These are phyloP conservation scores for Pythium rishiriense DNA, from an alignment of 352 stramenopile genomes.

Conservation along the genomic window DNA sequence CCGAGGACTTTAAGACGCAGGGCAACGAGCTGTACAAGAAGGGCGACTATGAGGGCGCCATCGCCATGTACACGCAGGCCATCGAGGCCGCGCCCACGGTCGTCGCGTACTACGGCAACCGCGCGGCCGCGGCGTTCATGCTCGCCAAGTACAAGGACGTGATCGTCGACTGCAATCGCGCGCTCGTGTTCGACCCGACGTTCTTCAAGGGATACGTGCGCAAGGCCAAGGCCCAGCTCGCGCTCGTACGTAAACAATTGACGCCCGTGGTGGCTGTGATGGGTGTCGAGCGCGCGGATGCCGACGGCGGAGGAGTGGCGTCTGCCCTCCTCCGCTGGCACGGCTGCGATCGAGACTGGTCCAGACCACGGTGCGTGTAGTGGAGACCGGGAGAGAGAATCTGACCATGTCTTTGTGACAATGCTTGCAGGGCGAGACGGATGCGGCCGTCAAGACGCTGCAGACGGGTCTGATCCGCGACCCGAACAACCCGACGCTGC, in stretches of 20 bases:
- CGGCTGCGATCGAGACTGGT: slow-evolving; percentile 3
- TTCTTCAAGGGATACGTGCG: slow-evolving; percentile 92
- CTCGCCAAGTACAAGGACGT: slow-evolving; percentile 88
- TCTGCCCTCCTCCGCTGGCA: too few relatives aligned
- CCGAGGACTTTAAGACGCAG: slow-evolving; percentile 82
- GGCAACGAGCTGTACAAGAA: slow-evolving; percentile 93
- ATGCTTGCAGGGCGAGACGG: slow-evolving; percentile 56
- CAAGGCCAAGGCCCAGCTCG: slow-evolving; percentile 87
- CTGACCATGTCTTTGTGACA: too few relatives aligned
- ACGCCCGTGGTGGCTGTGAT: too few relatives aligned
- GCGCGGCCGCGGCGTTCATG: slow-evolving; percentile 91
- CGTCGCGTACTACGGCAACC: slow-evolving; percentile 90
- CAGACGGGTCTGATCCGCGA: slow-evolving; percentile 71
- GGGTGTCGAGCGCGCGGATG: too few relatives aligned
- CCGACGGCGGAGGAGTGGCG: too few relatives aligned
- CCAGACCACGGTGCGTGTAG: not conserved
- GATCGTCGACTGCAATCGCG: slow-evolving; percentile 88
- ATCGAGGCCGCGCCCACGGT: slow-evolving; percentile 86
- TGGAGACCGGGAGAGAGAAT: too few relatives aligned
- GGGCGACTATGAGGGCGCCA: slow-evolving; percentile 87
- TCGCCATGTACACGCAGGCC: slow-evolving; percentile 90
- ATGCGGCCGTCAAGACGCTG: slow-evolving; percentile 74
- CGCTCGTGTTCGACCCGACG: slow-evolving; percentile 87
- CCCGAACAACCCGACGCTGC: slow-evolving; percentile 74
- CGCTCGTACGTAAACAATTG: slow-evolving; percentile 63